These are phyloP conservation scores for Termitomyces sp. DNA, from an alignment of 768 basidiomycete species.

Conservation along the genomic window DNA sequence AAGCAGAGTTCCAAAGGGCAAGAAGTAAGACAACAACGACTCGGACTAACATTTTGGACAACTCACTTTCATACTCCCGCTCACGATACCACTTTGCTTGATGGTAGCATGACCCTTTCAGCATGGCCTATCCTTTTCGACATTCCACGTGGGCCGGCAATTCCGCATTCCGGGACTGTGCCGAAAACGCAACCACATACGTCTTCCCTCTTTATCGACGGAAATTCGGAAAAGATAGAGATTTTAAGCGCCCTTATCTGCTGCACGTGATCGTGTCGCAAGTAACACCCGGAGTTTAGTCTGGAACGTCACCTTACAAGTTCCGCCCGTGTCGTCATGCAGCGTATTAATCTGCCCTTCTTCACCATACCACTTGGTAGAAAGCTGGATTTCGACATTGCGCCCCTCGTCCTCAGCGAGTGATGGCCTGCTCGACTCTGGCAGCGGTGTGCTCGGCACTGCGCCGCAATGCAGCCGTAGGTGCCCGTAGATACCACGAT, in stretches of 20 bases:
- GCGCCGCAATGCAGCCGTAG: neutral
- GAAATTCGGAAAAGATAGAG: neutral
- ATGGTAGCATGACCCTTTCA: too few relatives aligned
- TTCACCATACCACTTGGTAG: neutral
- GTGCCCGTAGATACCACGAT: slow-evolving; percentile 41
- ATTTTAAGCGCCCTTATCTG: neutral
- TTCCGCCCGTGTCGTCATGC: neutral
- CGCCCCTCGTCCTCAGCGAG: neutral
- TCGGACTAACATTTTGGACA: neutral
- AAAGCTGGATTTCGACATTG: neutral
- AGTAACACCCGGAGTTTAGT: neutral
- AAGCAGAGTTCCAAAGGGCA: too few relatives aligned
- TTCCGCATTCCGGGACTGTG: neutral
- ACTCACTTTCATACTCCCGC: neutral
- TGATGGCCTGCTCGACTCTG: neutral
- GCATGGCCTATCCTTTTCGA: neutral
- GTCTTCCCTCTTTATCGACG: neutral
- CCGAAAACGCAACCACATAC: neutral
- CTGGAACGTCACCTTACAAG: neutral
- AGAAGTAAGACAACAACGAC: too few relatives aligned
- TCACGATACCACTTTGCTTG: neutral
- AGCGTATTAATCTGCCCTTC: neutral
- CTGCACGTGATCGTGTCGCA: neutral
- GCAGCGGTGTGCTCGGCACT: neutral
- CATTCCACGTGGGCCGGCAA: too few relatives aligned